phyloP scores from a whole-genome alignment of 805 yeast genomes.

The Candida glaebosa region DNA sequence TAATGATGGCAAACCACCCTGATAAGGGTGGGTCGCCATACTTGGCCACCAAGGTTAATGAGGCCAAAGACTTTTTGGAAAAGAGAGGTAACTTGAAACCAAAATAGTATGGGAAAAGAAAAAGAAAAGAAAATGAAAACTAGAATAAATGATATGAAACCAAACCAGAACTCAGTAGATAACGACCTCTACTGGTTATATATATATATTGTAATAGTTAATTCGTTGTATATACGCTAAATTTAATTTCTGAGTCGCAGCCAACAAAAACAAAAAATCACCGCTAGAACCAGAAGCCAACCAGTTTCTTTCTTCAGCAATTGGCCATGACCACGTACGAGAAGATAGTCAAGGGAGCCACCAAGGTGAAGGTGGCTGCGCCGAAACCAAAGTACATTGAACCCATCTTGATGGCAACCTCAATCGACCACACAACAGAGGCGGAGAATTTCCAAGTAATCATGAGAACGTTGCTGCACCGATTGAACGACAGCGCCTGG shows the following conservation, averaged over 20 bases:
- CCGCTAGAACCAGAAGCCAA: too few species aligned
- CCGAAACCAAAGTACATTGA: conserved; percentile 96
- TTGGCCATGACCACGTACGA: conserved; percentile 58
- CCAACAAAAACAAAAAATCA: not conserved
- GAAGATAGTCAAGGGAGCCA: conserved; percentile 64
- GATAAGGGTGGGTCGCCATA: conserved; percentile 92
- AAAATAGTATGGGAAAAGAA: conserved; percentile 21
- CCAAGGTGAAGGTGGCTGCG: conserved; percentile 74
- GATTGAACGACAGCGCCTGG: conserved; percentile 84
- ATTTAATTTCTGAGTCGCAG: not conserved
- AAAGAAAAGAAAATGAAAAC: not conserved
- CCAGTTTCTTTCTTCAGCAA: too few species aligned
- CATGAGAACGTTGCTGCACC: conserved; percentile 55
- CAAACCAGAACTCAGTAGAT: too few species aligned
- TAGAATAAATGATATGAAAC: too few species aligned
- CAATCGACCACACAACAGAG: conserved; percentile 39
- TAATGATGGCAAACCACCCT: conserved; percentile 89
- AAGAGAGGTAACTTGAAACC: conserved; percentile 55
- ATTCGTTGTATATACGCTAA: not conserved
- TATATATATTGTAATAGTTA: not conserved
- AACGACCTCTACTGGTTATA: too few species aligned
- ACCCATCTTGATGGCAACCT: conserved; percentile 77
- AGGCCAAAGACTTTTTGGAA: conserved; percentile 82
- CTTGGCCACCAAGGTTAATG: conserved; percentile 87
- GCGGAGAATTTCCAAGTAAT: conserved; percentile 61